phyloP scores from a whole-genome alignment of 352 stramenopile genomes.

The Peronospora destructor region DNA sequence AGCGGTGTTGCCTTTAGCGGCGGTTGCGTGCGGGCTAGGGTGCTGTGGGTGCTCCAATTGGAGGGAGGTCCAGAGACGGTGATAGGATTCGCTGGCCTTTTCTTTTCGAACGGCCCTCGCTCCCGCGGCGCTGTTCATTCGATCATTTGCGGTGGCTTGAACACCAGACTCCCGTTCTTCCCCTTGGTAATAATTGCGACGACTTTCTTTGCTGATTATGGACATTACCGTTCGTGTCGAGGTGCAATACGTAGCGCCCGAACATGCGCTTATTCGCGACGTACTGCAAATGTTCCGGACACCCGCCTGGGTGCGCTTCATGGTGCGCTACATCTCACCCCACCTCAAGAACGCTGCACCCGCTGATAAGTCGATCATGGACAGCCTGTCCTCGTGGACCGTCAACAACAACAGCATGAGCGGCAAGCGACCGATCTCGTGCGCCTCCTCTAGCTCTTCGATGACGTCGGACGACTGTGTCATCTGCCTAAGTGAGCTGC shows the following conservation, averaged over 20 bases:
- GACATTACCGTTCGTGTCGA: slow-evolving; percentile 77
- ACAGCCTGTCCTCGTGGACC: slow-evolving; percentile 34
- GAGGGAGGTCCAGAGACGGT: slow-evolving; percentile 28
- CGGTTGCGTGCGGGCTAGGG: slow-evolving; percentile 14
- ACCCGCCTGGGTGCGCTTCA: slow-evolving; percentile 76
- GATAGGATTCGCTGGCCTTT: slow-evolving; percentile 21
- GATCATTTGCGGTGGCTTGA: slow-evolving; percentile 29
- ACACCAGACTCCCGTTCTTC: slow-evolving; percentile 6
- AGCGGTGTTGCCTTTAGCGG: slow-evolving; percentile 11
- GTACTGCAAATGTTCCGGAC: slow-evolving; percentile 80
- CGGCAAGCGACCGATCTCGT: slow-evolving; percentile 28
- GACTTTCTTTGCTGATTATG: slow-evolving; percentile 25
- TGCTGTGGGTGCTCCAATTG: slow-evolving; percentile 20
- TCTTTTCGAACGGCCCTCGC: slow-evolving; percentile 26
- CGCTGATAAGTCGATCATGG: slow-evolving; percentile 61
- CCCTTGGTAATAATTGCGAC: neutral
- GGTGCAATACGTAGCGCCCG: slow-evolving; percentile 71
- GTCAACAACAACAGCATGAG: neutral
- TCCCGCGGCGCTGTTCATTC: slow-evolving; percentile 30
- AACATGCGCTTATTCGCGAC: slow-evolving; percentile 52
- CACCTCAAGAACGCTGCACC: slow-evolving; percentile 78
- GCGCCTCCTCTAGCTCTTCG: slow-evolving; percentile 17
- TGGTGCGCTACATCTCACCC: slow-evolving; percentile 80
- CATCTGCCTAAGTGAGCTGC: slow-evolving; percentile 89
- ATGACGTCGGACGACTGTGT: slow-evolving; percentile 43